These are phyloP conservation scores for Aureococcus anophagefferens DNA, from an alignment of 108 stramenopile species.

Conservation along the genomic window DNA sequence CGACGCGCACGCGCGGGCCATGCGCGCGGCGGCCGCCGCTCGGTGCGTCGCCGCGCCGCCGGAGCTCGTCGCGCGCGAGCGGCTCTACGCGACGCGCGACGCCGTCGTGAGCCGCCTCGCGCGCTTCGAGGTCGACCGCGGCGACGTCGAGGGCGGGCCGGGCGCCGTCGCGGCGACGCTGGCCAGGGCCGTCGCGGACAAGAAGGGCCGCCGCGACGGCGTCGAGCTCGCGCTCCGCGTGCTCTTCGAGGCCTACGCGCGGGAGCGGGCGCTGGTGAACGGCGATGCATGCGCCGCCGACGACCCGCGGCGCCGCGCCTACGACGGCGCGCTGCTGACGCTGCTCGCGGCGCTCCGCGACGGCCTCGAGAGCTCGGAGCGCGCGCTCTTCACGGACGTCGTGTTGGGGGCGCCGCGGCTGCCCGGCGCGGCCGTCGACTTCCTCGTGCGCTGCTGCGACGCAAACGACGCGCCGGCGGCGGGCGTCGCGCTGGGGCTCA, in stretches of 20 bases:
- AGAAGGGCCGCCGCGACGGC: neutral
- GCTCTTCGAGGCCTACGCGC: neutral
- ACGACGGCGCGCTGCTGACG: neutral
- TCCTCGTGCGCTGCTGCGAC: neutral
- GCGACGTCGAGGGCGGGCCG: neutral
- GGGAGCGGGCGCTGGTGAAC: too few species aligned
- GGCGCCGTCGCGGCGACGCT: too few species aligned
- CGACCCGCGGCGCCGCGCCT: too few species aligned
- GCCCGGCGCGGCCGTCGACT: neutral
- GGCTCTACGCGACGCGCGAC: too few species aligned
- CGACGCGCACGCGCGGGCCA: too few species aligned
- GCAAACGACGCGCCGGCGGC: neutral
- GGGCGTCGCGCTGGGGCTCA: neutral
- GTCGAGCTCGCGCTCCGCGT: neutral
- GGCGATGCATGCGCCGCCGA: neutral
- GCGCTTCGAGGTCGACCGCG: neutral
- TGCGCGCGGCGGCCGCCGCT: too few species aligned
- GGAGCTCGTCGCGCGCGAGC: too few species aligned
- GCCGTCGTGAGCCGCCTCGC: neutral
- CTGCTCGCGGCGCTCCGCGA: neutral
- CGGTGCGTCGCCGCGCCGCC: too few species aligned
- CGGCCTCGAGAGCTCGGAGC: neutral
- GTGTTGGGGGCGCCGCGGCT: neutral
- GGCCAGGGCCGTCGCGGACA: neutral
- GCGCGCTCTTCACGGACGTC: neutral